Percentiles rank a stretch among this genome's conserved stretches.
Conservation (phyloP, 805 yeast species). For the Cyberlindnera veronae region DNA sequence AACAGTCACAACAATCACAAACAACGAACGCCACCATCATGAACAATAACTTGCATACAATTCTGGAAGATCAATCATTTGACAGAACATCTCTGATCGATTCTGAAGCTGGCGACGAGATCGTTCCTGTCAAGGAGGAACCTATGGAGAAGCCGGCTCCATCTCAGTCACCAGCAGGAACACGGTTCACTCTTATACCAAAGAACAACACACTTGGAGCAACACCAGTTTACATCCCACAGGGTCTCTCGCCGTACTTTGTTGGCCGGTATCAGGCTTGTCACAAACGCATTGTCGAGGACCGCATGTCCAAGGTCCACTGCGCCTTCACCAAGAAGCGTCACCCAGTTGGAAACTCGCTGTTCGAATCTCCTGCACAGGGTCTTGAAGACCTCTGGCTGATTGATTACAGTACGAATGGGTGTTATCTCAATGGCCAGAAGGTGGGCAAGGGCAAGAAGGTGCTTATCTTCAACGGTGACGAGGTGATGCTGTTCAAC, state of each 20-base stretch:
- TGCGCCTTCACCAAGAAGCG: constrained; percentile 64
- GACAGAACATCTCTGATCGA: constrained; percentile 23
- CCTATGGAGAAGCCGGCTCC: no score
- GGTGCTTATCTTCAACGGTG: constrained; percentile 59
- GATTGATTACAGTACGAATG: constrained; percentile 74
- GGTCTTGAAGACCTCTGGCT: constrained; percentile 77
- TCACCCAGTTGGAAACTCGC: constrained; percentile 54
- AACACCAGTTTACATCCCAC: constrained; percentile 55
- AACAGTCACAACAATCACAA: constrained; percentile 9
- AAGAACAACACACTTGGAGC: constrained; percentile 41
- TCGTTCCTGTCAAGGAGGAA: neutral
- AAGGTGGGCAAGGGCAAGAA: constrained; percentile 62
- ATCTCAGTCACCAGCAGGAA: constrained; percentile 46
- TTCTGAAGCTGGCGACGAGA: neutral
- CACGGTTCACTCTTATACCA: constrained; percentile 60
- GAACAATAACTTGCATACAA: constrained; percentile 1
- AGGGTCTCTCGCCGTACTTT: constrained; percentile 61
- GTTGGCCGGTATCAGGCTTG: constrained; percentile 71
- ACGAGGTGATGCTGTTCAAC: constrained; percentile 59
- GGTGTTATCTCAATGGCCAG: constrained; percentile 64
- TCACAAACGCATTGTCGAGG: constrained; percentile 62
- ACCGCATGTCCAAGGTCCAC: constrained; percentile 79
- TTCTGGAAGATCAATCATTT: constrained; percentile 18
- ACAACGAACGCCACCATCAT: neutral
- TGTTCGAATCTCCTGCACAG: constrained; percentile 69